Conservation (phyloP, 179 eudicot species). For the Actinidia arguta region DNA sequence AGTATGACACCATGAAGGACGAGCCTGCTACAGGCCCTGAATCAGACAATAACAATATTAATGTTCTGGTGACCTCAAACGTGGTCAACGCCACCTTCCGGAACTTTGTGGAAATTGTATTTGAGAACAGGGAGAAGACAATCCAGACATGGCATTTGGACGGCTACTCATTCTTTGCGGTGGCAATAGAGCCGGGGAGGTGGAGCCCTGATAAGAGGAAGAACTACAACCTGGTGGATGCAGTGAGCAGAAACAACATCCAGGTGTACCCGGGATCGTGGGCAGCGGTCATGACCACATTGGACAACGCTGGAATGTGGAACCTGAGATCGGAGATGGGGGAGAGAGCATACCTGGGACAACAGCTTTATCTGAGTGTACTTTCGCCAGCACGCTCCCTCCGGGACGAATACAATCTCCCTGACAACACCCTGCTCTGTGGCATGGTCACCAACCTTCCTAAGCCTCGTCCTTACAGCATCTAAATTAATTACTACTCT, state of each 20-base stretch:
- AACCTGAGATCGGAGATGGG: conserved; percentile 55
- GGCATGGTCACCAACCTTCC: conserved; percentile 41
- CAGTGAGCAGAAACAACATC: conserved; percentile 61
- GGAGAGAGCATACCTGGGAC: conserved; percentile 62
- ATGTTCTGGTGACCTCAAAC: conserved; percentile 35
- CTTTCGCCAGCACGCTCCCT: conserved; percentile 38
- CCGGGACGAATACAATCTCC: conserved; percentile 54
- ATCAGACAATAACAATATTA: background rate
- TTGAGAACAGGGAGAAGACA: conserved; percentile 57
- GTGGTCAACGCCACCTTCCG: conserved; percentile 49
- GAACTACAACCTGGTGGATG: conserved; percentile 59
- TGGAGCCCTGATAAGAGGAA: conserved; percentile 56
- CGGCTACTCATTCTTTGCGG: conserved; percentile 73
- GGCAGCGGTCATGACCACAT: conserved; percentile 59
- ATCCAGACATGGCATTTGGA: conserved; percentile 69
- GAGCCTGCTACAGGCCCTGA: conserved; percentile 31
- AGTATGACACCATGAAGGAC: conserved; percentile 37
- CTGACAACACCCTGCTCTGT: conserved; percentile 48
- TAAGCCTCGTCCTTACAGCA: conserved; percentile 25
- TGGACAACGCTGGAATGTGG: conserved; percentile 87
- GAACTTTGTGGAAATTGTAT: conserved; percentile 59
- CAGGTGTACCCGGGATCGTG: conserved; percentile 73
- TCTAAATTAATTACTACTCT: background rate
- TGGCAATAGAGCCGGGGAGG: conserved; percentile 49
- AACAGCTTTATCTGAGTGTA: conserved; percentile 64